phyloP scores from a whole-genome alignment of 2,329 filamentous ascomycete species.

The Apiospora pterosperma region DNA sequence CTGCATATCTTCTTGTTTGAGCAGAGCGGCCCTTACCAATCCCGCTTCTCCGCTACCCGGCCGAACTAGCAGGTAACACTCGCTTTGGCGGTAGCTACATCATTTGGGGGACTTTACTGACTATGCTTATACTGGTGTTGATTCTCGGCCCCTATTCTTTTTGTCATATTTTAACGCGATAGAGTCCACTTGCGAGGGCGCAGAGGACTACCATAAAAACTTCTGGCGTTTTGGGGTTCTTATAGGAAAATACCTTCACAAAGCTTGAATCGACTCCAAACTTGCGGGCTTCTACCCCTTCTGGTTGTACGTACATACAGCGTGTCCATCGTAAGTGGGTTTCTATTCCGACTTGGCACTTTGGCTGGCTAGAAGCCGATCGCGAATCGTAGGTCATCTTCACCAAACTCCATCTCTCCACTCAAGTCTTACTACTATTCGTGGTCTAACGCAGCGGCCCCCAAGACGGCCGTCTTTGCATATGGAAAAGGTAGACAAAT shows the following conservation, averaged over 20 bases:
- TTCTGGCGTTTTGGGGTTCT: conserved; percentile 1
- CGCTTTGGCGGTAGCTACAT: background rate
- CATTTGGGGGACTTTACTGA: background rate
- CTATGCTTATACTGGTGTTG: background rate
- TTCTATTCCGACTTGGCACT: background rate
- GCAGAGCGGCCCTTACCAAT: background rate
- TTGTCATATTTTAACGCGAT: background rate
- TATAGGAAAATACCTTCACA: background rate
- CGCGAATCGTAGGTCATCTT: background rate
- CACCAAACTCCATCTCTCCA: background rate
- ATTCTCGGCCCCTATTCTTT: background rate
- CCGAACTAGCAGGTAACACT: background rate
- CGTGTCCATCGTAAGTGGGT: conserved; percentile 1
- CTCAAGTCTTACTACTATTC: background rate
- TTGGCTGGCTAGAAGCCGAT: background rate
- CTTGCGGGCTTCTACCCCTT: background rate
- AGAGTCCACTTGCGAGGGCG: background rate
- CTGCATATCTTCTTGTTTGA: conserved; percentile 3
- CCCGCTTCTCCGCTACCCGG: background rate
- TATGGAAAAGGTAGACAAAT: background rate
- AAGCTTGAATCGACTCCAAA: background rate
- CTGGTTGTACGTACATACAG: background rate
- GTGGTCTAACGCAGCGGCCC: background rate
- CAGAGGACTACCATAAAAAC: background rate
- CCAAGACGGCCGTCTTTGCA: background rate